A percentile compares a stretch with the other conserved stretches of the same genome.
These are phyloP conservation scores for Populus davidiana DNA, from an alignment of 345 rosid genomes.

Conservation along the genomic window DNA sequence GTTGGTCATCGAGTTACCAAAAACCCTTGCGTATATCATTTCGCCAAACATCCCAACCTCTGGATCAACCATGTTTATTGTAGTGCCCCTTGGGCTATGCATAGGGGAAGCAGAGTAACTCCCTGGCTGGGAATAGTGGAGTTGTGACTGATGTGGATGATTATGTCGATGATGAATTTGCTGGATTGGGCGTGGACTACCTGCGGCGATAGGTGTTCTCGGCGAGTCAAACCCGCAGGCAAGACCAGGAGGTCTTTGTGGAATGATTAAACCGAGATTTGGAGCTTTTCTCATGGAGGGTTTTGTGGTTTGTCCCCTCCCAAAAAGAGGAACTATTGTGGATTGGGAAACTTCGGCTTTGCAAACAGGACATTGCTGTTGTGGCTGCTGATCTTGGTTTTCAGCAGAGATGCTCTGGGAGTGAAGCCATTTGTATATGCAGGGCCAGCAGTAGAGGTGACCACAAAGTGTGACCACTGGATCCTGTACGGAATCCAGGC, in stretches of 20 bases:
- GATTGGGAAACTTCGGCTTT: conserved; percentile 65
- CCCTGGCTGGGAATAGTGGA: conserved; percentile 31
- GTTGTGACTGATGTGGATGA: conserved; percentile 22
- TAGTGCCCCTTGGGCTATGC: conserved; percentile 34
- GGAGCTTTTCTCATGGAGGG: conserved; percentile 15
- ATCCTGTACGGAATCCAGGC: conserved; percentile 73
- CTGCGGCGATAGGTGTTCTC: conserved; percentile 3
- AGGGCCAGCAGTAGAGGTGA: conserved; percentile 95
- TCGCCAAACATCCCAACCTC: conserved; percentile 67
- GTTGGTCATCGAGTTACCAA: conserved; percentile 49
- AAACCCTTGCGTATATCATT: conserved; percentile 56
- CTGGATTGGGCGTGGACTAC: neutral
- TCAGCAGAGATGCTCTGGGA: conserved; percentile 32
- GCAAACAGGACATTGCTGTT: conserved; percentile 84
- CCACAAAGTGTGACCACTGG: conserved; percentile 92
- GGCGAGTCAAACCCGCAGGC: conserved; percentile 19
- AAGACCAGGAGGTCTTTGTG: conserved; percentile 26
- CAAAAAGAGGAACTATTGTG: conserved; percentile 75
- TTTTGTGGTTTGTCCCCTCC: conserved; percentile 51
- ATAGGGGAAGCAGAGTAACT: conserved; percentile 37
- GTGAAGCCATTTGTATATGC: conserved; percentile 88
- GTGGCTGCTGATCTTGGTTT: conserved; percentile 38
- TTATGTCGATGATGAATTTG: neutral
- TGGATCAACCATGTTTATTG: conserved; percentile 39
- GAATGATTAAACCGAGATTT: conserved; percentile 17